Evolutionary conservation across 2,329 filamentous ascomycete genomes (phyloP).

Genomic region (Fusarium pseudoanthophilum): DNA sequence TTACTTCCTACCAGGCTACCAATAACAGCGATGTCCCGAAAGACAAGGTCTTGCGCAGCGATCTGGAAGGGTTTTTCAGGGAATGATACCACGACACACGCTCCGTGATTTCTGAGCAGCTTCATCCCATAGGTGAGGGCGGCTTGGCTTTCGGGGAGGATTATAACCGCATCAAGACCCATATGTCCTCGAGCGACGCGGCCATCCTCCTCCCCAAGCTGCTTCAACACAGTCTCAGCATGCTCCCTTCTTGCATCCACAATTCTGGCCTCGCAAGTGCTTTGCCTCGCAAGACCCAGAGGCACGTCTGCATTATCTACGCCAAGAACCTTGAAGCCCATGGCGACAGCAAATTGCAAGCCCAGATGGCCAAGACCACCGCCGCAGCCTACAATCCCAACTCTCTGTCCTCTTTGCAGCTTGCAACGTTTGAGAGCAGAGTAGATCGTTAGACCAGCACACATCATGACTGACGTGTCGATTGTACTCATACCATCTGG

Average conservation of each 20-base stretch:
- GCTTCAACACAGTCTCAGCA: neutral
- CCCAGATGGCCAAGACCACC: no score
- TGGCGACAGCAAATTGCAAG: neutral
- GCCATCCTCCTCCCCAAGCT: neutral
- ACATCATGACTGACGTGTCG: neutral
- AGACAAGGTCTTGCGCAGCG: no score
- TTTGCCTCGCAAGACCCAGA: neutral
- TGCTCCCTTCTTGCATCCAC: neutral
- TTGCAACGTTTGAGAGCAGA: neutral
- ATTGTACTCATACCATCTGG: neutral
- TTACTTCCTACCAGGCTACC: no score
- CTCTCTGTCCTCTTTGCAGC: no score
- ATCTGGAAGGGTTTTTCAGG: neutral
- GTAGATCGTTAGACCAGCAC: neutral
- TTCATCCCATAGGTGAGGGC: neutral
- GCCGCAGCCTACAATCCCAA: no score
- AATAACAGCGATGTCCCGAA: no score
- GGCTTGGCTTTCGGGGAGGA: neutral
- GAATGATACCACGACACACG: neutral
- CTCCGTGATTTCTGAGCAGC: neutral
- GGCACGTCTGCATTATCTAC: neutral
- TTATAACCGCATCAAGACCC: neutral
- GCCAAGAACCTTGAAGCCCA: neutral
- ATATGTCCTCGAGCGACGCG: neutral
- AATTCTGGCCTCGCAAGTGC: neutral